A percentile compares a stretch with the other conserved stretches of the same genome.
Conservation (phyloP, 1,139 yeast genomes). For the Geotrichum siamense region DNA sequence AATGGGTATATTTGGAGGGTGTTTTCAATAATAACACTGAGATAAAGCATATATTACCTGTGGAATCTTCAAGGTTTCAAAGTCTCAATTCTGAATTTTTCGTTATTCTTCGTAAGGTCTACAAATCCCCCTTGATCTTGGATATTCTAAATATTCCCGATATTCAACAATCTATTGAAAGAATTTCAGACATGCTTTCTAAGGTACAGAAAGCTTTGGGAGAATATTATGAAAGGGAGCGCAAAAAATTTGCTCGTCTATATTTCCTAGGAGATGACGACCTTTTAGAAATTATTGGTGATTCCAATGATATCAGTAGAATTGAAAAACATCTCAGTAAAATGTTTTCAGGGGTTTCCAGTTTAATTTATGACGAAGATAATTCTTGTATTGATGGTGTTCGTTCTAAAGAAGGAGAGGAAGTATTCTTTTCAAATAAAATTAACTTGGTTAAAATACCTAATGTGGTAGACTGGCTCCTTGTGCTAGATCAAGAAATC, state of each 20-base stretch:
- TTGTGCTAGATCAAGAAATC: conserved; percentile 49
- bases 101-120: conserved; percentile 45
- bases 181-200: conserved; percentile 48
- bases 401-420: conserved; percentile 59
- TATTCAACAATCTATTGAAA: conserved; percentile 43
- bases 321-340: conserved; percentile 60
- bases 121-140: conserved; percentile 46
- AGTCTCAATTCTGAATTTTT: conserved; percentile 58
- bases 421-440: conserved; percentile 40
- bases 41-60: conserved; percentile 55
- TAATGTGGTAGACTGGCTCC: conserved; percentile 58
- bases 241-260: conserved; percentile 72
- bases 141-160: conserved; percentile 54
- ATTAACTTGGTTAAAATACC: conserved; percentile 43
- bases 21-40: conserved; percentile 54
- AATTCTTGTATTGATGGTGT: conserved; percentile 43
- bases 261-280: conserved; percentile 91
- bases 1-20: conserved; percentile 82
- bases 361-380: conserved; percentile 40
- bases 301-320: conserved; percentile 43
- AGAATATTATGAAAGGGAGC: conserved; percentile 73
- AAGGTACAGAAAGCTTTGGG: conserved; percentile 61
- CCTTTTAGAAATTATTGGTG: conserved; percentile 72
- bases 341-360: conserved; percentile 62
- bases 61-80: conserved; percentile 62